Percentiles rank a stretch among this genome's conserved stretches.
phyloP scores from a whole-genome alignment of 1,284 basidiomycete genomes.

The Vanrija sp. region DNA sequence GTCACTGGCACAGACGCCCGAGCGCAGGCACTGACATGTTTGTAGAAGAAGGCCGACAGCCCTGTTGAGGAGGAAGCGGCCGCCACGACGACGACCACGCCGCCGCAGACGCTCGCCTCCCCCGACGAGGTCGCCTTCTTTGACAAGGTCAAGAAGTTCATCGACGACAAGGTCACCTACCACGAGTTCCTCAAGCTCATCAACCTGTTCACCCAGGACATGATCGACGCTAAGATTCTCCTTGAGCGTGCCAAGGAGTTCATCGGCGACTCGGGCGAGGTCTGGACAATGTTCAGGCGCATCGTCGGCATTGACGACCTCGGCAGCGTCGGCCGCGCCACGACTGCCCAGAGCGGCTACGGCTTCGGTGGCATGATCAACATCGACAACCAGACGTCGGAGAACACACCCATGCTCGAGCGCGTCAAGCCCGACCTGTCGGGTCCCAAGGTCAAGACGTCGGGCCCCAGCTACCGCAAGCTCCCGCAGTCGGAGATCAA shows the following conservation, averaged over 20 bases:
- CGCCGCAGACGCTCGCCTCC: constrained; percentile 54
- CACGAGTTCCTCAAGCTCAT: constrained; percentile 95
- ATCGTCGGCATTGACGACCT: constrained; percentile 71
- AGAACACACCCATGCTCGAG: constrained; percentile 60
- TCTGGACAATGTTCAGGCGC: constrained; percentile 82
- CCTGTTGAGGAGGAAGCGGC: constrained; percentile 35
- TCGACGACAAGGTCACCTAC: constrained; percentile 82
- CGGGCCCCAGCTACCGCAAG: constrained; percentile 88
- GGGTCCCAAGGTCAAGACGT: constrained; percentile 45
- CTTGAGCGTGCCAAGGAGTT: constrained; percentile 76
- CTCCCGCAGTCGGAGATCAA: constrained; percentile 82
- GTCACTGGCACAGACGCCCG: neutral
- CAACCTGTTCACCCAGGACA: constrained; percentile 91
- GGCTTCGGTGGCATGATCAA: constrained; percentile 49
- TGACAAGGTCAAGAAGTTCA: constrained; percentile 79
- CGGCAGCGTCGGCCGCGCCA: constrained; percentile 70
- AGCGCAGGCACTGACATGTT: constrained; percentile 8
- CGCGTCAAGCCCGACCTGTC: constrained; percentile 55
- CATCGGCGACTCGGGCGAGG: constrained; percentile 67
- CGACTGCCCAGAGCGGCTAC: constrained; percentile 55
- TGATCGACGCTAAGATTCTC: constrained; percentile 80
- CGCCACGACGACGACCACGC: constrained; percentile 16
- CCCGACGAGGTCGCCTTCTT: constrained; percentile 92
- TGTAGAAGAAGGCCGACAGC: constrained; percentile 34
- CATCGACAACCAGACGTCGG: constrained; percentile 52